Conservation (phyloP, 2,329 filamentous ascomycete species). For the Teratosphaeria destructans region DNA sequence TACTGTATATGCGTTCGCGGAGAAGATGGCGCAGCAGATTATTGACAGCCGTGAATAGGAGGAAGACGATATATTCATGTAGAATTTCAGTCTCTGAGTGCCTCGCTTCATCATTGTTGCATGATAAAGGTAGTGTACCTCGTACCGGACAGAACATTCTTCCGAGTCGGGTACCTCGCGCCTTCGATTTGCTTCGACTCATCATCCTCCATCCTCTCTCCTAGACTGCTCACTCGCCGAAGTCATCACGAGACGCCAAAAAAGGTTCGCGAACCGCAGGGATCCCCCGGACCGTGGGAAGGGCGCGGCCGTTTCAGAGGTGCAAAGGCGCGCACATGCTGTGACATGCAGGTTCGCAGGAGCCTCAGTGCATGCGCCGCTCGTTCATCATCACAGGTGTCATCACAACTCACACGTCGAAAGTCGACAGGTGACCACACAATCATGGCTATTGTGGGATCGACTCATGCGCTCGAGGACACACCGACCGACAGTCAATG, state of each 20-base stretch:
- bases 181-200: too few relatives aligned
- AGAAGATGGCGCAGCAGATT: slow-evolving; percentile 1
- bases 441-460: not conserved
- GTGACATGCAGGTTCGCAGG: not conserved
- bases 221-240: too few relatives aligned
- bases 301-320: not conserved
- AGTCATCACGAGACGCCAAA: not conserved
- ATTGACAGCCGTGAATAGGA: not conserved
- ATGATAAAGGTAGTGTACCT: too few relatives aligned
- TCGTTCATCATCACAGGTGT: not conserved
- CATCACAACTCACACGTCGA: too few relatives aligned
- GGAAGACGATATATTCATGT: not conserved
- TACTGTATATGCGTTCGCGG: slow-evolving; percentile 6
- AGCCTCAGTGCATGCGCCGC: not conserved
- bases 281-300: not conserved
- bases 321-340: not conserved
- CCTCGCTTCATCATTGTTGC: not conserved
- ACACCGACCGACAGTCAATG: not conserved
- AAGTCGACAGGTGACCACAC: not conserved
- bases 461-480: not conserved
- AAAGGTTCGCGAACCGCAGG: not conserved
- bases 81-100: not conserved
- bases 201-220: too few relatives aligned
- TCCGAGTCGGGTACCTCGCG: too few relatives aligned
- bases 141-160: too few relatives aligned